Evolutionary conservation across 495 filamentous ascomycete genomes (phyloP), one percentile per base, ranked within the genome.

Genomic region (Polyplosphaeria fusca): DNA sequence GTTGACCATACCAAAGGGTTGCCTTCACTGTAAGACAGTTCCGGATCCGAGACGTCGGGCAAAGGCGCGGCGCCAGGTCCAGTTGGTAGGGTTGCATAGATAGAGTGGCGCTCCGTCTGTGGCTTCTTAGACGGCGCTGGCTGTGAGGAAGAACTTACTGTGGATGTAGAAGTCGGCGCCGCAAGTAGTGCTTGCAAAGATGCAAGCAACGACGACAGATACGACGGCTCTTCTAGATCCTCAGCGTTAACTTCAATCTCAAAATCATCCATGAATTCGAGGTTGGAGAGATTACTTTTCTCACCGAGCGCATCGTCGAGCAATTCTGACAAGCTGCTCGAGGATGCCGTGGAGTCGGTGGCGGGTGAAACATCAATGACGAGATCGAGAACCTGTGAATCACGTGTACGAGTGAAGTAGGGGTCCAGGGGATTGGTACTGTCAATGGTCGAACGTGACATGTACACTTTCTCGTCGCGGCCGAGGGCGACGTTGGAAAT

Each of bases 381-480:
- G 27, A 96, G 70, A 70, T 94, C 90, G 54, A 89, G 73, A 64
- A 86, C 77, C 22, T 83, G 71, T 22, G 79, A 71, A 70, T 96
- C 89, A 42, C 85, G 80, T 22, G 91, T 72, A 26, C 88, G 80
- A 19, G 85, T 87, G 66, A 96, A 96, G 37, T 89, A 81, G 12
- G 89, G 87, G 72, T 96, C 93, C 35, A 80, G 79, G 2, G 82
- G 80, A 66, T 82, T 79, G 45, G 86, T 80, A 46, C 86, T 83
- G 55, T 84, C 82, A 45, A 94, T 79, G 30, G 88, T 79, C 28
- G 90, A 83, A 22, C 86, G 79, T n/a, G 82, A 75, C 52, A 98
- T 75, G 65, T 89, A 88, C 50, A 96, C 82, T 65, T 85, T 89
- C 73, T 98, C 93, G 63, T 96, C 91, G 53, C 88, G 86, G 7